A percentile compares a stretch with the other conserved stretches of the same genome.
Evolutionary conservation across 306 rosid species (phyloP).

Genomic region (Sesbania bispinosa): DNA sequence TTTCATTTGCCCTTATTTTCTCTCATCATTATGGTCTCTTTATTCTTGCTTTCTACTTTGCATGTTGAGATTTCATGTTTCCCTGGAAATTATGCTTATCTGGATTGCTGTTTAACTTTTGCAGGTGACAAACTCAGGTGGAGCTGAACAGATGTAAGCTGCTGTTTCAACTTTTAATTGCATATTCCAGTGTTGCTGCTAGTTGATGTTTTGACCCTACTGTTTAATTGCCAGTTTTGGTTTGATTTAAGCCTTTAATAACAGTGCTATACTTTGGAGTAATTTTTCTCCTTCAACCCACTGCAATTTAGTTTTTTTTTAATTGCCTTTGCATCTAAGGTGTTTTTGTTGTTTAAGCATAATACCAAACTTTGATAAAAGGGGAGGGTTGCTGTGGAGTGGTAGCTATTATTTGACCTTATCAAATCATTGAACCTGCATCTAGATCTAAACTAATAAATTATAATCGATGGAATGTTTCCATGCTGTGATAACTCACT

Average conservation of each 20-base stretch:
- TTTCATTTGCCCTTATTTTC: neutral
- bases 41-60: neutral
- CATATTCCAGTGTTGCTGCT: neutral
- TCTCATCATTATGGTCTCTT: slow-evolving; percentile 1
- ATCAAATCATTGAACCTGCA: slow-evolving; percentile 14
- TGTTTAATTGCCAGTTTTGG: neutral
- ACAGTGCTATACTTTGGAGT: neutral
- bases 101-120: slow-evolving; percentile 28
- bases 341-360: neutral
- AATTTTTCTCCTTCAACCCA: neutral
- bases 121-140: slow-evolving; percentile 58
- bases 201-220: neutral
- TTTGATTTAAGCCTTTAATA: neutral
- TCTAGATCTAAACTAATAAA: neutral
- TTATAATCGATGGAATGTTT: too few species aligned
- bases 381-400: neutral
- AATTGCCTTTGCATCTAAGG: neutral
- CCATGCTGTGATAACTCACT: neutral
- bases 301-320: neutral
- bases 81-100: slow-evolving; percentile 25
- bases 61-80: neutral
- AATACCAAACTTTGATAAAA: neutral
- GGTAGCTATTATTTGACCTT: neutral
- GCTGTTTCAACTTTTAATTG: slow-evolving; percentile 19
- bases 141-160: slow-evolving; percentile 57